Evolutionary conservation across 257 asterid species (phyloP).

Genomic region (Solanum lycopersicoides): DNA sequence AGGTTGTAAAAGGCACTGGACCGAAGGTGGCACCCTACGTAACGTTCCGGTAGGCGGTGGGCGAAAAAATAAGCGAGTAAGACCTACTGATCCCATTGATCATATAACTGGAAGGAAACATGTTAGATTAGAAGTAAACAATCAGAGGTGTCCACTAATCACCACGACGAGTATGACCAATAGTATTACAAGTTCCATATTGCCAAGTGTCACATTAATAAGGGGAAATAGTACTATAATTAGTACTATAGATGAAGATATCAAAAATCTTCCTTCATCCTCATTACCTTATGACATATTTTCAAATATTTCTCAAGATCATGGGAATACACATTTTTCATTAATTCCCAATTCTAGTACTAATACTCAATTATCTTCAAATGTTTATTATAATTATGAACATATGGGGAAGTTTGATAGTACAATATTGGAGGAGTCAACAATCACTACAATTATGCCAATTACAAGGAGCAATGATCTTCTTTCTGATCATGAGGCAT

Average conservation of each 20-base stretch:
- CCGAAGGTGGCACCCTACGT: slow-evolving; percentile 69
- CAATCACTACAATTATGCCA: slow-evolving; percentile 26
- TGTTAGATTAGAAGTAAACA: neutral
- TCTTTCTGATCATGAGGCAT: slow-evolving; percentile 11
- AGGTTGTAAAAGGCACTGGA: slow-evolving; percentile 77
- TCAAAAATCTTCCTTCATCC: slow-evolving; percentile 9
- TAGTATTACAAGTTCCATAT: neutral
- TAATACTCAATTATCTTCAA: neutral
- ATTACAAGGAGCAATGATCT: slow-evolving; percentile 2
- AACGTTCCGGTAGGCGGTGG: slow-evolving; percentile 73
- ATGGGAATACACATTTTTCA: neutral
- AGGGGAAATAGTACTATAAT: neutral
- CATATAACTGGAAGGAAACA: neutral
- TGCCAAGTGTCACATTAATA: neutral
- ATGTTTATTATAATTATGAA: neutral
- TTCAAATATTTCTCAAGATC: neutral
- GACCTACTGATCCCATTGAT: slow-evolving; percentile 5
- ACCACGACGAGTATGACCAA: neutral
- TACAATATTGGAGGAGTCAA: slow-evolving; percentile 23
- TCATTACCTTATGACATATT: slow-evolving; percentile 1
- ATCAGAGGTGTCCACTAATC: neutral
- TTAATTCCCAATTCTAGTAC: neutral
- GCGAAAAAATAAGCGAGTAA: slow-evolving; percentile 58
- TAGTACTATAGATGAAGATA: neutral
- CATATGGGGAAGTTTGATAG: slow-evolving; percentile 23